Conservation (phyloP, 345 rosid genomes). For the Citrus medica region DNA sequence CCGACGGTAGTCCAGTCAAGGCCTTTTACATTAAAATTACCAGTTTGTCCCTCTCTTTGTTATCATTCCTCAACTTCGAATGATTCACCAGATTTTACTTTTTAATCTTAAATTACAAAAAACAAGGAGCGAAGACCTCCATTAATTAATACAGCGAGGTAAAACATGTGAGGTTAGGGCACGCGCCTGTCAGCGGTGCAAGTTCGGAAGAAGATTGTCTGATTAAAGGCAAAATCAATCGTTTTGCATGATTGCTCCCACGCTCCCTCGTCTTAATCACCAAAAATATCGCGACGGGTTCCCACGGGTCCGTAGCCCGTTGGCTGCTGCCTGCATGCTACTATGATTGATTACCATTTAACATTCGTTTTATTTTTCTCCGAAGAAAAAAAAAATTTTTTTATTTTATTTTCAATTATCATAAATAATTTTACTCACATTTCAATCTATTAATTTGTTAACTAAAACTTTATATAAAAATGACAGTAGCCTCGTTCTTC, state of each 20-base stretch:
- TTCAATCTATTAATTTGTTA: background rate
- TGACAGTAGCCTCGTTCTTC: no score
- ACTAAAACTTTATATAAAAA: no score
- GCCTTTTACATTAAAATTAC: background rate
- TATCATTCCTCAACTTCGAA: background rate
- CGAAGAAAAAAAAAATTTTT: no score
- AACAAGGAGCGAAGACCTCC: background rate
- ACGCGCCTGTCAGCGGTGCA: background rate
- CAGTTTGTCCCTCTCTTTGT: background rate
- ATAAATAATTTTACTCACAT: no score
- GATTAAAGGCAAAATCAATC: background rate
- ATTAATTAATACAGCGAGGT: background rate
- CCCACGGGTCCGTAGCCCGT: background rate
- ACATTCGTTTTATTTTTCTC: no score
- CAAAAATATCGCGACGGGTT: background rate
- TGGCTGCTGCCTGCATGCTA: background rate
- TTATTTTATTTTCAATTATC: no score
- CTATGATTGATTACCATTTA: background rate
- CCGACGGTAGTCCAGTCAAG: background rate
- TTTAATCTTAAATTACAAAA: background rate
- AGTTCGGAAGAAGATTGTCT: background rate
- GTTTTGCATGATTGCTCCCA: background rate
- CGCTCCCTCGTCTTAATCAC: background rate
- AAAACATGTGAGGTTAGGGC: background rate
- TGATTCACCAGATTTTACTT: background rate